Conservation (phyloP, 306 rosid genomes). For the Cucurbita maxima region DNA sequence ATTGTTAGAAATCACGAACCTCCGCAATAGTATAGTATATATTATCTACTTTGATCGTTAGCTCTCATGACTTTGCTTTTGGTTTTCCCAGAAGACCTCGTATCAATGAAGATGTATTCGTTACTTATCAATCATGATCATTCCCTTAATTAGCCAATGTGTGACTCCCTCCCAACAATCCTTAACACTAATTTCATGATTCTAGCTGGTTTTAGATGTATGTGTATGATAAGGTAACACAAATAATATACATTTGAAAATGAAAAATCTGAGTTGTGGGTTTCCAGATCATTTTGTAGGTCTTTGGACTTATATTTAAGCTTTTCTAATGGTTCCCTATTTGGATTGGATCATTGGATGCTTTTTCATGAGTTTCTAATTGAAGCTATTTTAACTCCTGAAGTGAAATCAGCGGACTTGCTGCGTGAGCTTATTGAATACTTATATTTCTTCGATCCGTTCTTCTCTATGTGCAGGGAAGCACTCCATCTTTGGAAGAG, state of each 20-base stretch:
- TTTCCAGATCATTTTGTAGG: neutral
- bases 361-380: neutral
- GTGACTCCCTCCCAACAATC: too few species aligned
- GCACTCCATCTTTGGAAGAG: conserved; percentile 92
- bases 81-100: too few species aligned
- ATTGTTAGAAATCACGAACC: too few species aligned
- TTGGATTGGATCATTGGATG: neutral
- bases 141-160: too few species aligned
- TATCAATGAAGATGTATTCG: too few species aligned
- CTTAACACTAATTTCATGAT: neutral
- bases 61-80: too few species aligned
- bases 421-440: neutral
- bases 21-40: too few species aligned
- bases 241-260: neutral
- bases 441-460: conserved; percentile 6
- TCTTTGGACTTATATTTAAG: neutral
- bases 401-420: neutral
- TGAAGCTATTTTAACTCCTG: neutral
- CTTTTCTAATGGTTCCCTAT: neutral
- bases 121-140: too few species aligned
- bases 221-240: neutral
- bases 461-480: conserved; percentile 51
- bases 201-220: neutral
- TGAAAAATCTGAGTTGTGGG: neutral
- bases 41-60: too few species aligned